These are phyloP conservation scores for Cyclocybe cylindracea DNA, from an alignment of 768 basidiomycete species.

Conservation along the genomic window DNA sequence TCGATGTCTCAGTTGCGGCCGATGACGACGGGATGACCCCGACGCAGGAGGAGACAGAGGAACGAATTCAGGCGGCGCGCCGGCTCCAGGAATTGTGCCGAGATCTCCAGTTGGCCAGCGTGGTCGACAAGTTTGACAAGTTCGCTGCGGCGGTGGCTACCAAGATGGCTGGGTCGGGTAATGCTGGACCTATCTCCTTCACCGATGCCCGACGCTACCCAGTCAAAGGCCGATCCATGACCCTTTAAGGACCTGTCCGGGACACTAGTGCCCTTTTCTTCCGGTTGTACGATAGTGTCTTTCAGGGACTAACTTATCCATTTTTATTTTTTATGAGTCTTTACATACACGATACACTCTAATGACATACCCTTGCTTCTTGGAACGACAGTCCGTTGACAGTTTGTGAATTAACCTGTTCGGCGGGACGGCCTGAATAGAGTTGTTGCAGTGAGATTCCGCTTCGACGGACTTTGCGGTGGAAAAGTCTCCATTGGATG, in stretches of 20 bases:
- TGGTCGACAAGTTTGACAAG: slow-evolving; percentile 26
- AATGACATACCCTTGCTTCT: too few relatives aligned
- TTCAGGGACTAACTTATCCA: too few relatives aligned
- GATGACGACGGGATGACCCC: slow-evolving; percentile 11
- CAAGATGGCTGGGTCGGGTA: not conserved
- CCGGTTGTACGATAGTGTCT: too few relatives aligned
- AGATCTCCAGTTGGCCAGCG: slow-evolving; percentile 44
- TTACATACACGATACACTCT: too few relatives aligned
- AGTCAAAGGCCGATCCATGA: slow-evolving; percentile 24
- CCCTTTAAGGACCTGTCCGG: slow-evolving; percentile 14
- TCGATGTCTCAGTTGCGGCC: slow-evolving; percentile 41
- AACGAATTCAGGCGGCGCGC: slow-evolving; percentile 40
- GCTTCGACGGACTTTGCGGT: too few relatives aligned
- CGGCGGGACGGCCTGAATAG: too few relatives aligned
- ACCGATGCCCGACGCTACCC: slow-evolving; percentile 19
- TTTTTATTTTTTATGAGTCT: too few relatives aligned
- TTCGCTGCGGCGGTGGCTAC: slow-evolving; percentile 17
- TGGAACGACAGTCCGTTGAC: too few relatives aligned
- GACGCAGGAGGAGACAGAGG: slow-evolving; percentile 36
- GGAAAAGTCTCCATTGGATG: too few relatives aligned
- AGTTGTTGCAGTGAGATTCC: too few relatives aligned
- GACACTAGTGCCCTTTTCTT: too few relatives aligned
- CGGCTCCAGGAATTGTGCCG: slow-evolving; percentile 50
- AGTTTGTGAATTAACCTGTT: too few relatives aligned
- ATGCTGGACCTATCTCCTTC: slow-evolving; percentile 11